Base-by-base conservation (phyloP, 2,329 filamentous ascomycete species). In the Pseudogymnoascus pannorum region DNA sequence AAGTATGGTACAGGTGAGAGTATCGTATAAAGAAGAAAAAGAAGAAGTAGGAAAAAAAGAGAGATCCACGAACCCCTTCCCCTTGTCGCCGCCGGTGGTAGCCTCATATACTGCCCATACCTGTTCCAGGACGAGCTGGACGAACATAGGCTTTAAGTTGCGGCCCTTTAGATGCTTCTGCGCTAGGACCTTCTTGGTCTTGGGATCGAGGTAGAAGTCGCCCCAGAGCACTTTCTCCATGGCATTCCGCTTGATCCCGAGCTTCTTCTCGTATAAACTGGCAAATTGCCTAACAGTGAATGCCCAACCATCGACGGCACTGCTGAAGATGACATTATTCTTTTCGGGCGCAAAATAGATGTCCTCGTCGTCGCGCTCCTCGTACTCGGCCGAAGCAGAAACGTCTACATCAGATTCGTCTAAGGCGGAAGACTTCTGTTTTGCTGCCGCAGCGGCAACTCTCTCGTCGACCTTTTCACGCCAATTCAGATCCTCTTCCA, bases 271-370 rank as follows among this genome's bases (percentile, higher is more conserved):
- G 71, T 97, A 99, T 26, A 97, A 78, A 36, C 85, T 85, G 16
- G 94, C 92, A 72, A 99, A 99, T 70, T 99, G 94, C 58, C 92
- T 85, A 58, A 96, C 87, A 0, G 94, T 99, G 70, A 99, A 99
- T 2, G 94, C 94, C 94, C 94, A 99, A n/a, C 94, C 94, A 72
- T 99, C 94, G 61, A 96, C 88, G 63, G 94, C 94, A 72, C 93
- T 97, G 77, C 91, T 92, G 74, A 99, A 99, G 66, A 99, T 97
- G 73, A 99, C 94, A 71, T 99, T 99, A 74, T 97, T 97, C 75
- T 93, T 96, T 72, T 99, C 94, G 0, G 94, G 94, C 0, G 94
- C 91, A 75, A 99, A 99, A 74, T 99, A 99, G 24, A 99, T 87
- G 73, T 97, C 92, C 73, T 97, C 92, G 70, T 99, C 94, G 70